Evolutionary conservation across 345 rosid genomes (phyloP), one percentile per base, ranked within the genome.

Genomic region (Syzygium jambos): DNA sequence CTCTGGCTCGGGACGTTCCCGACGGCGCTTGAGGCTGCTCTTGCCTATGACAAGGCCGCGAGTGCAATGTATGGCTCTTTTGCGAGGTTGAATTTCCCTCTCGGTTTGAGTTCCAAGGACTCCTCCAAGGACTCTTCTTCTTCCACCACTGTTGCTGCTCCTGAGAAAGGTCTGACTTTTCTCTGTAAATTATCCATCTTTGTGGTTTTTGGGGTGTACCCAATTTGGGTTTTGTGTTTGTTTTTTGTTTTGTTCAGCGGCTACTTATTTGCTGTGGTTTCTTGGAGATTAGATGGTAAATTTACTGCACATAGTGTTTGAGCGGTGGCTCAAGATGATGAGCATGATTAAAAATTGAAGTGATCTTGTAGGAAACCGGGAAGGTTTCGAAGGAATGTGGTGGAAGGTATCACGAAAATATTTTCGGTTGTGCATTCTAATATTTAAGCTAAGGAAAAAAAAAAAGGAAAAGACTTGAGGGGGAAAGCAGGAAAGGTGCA

Each of bases 1-100:
- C 86, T 89, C 17, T 89, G 90, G 90, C 86, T 89, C 8, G 90
- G 90, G 86, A 89, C 90, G 10, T 89, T 89, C 78, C 88, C 90
- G 73, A 86, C 88, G 43, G 90, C 90, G 9, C 85, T 86, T n/a
- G 88, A 89, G 85, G 90, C 90, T 27, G 90, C 88, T 68, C 52
- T 86, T 68, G 90, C 88, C 56, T 89, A 89, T 84, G 90, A 89
- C 78, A 86, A 89, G 65, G 90, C 90, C 56, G 90, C 90, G 21
- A 54, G 85, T 22, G 86, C 86, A 49, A 89, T 89, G 90, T 89
- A 89, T 84, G 90, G 90, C 59, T n/a, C 88, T 68, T 86, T 86
- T 49, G 90, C 90, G 9, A 85, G 90, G 77, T 78, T 89, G 86
- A 89, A 89, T 86, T 86, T 89, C 77, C 86, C 90, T 16, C 65